Evolutionary conservation across 345 rosid genomes (phyloP).

Genomic region (Citrus maxima): DNA sequence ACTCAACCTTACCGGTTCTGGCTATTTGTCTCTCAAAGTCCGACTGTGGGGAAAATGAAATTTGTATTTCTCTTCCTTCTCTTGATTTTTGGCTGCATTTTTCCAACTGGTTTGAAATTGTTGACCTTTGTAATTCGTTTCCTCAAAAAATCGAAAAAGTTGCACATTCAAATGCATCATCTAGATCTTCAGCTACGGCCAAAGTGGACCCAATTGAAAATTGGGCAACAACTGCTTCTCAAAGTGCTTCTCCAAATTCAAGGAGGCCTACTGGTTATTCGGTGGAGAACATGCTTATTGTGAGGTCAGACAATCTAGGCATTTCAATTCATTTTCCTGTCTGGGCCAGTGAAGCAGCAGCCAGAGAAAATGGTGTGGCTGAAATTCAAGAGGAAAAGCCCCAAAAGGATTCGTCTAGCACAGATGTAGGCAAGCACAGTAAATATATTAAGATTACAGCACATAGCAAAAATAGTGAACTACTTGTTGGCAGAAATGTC

Average conservation of each 20-base stretch:
- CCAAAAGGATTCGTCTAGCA: constrained; percentile 24
- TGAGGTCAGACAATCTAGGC: constrained; percentile 58
- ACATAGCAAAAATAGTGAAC: constrained; percentile 41
- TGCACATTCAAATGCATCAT: constrained; percentile 18
- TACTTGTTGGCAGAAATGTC: constrained; percentile 38
- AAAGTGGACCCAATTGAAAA: constrained; percentile 18
- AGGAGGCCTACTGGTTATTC: constrained; percentile 22
- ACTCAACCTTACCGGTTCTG: constrained; percentile 44
- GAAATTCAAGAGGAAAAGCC: constrained; percentile 26
- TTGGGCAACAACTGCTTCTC: constrained; percentile 19
- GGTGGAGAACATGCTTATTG: constrained; percentile 25
- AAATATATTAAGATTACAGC: constrained; percentile 48
- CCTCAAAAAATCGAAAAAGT: constrained; percentile 35
- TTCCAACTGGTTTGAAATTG: constrained; percentile 52
- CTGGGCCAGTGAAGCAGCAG: constrained; percentile 24
- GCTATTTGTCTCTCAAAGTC: constrained; percentile 40
- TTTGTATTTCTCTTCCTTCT: constrained; percentile 64
- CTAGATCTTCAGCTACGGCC: constrained; percentile 21
- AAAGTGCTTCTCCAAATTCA: constrained; percentile 22
- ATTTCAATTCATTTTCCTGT: constrained; percentile 55
- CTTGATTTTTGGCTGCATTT: constrained; percentile 70
- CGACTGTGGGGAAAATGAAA: constrained; percentile 31
- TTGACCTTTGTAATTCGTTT: constrained; percentile 36
- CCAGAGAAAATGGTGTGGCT: constrained; percentile 27
- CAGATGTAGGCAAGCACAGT: constrained; percentile 33